Evolutionary conservation across 164 flowering plant species (phyloP), one percentile per base, ranked within the genome.

Genomic region (Vitis rotundifolia): DNA sequence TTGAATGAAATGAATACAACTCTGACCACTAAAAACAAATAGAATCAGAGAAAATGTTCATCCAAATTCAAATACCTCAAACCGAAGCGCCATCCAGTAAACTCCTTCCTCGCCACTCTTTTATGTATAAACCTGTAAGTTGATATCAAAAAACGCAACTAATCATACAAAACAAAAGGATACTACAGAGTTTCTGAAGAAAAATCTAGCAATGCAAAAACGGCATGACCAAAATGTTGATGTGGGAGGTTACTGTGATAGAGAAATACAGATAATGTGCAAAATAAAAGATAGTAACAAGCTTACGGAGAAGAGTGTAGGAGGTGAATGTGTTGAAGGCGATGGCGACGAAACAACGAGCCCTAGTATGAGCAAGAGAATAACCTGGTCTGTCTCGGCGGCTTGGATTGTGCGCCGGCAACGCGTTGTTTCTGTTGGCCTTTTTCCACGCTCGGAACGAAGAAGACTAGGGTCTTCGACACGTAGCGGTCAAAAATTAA

Each of bases 41-140:
- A 8, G 16, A 49, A 53, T 2, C 59, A 44, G 8, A 59, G 0
- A 63, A 67, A 16, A 61, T 50, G 11, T 2, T 13, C 15, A 60
- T 3, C 3, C 0, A 67, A 67, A 48, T 53, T 15, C 14, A 69
- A 60, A 56, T 56, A 84, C 85, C 85, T 84, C 87, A 54, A 84
- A 84, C n/a, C 78, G 80, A 56, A 84, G 87, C 44, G 87, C 84
- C 87, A 84, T 83, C 56, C 37, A 47, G 11, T 44, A 11, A 55
- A 55, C 31, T 28, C 16, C 44, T 50, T 18, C 64, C 29, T 28
- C 37, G 49, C 15, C 10, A n/a, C 49, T 49, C 37, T 11, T 37
- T 10, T 31, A 37, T 37, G 7, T 13, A 61, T 37, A 13, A 14
- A n/a, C 13, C 49, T 61, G 16, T 13, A 14, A 15, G 7, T 5